Conservation (phyloP, 2,329 filamentous ascomycete genomes). For the Alternaria sp. region DNA sequence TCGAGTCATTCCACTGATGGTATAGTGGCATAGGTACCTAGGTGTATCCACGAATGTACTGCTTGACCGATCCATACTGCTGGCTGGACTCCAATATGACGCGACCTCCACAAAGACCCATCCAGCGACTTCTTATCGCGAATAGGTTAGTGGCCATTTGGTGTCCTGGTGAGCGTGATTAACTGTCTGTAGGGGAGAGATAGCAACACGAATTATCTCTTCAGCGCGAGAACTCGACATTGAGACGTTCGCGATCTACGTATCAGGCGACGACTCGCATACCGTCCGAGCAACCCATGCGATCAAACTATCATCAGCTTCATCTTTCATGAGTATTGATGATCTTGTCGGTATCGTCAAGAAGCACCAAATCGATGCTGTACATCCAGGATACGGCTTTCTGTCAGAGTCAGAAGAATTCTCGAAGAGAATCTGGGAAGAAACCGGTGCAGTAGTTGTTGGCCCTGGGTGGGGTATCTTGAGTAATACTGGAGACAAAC, state of each 20-base stretch:
- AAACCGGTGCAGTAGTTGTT: conserved; percentile 57
- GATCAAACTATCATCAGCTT: conserved; percentile 58
- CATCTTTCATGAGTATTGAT: conserved; percentile 61
- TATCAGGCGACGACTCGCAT: conserved; percentile 62
- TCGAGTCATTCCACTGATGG: neutral
- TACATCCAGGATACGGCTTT: conserved; percentile 70
- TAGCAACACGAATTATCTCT: conserved; percentile 66
- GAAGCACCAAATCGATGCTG: conserved; percentile 59
- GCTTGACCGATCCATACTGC: neutral
- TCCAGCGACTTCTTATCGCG: conserved; percentile 60
- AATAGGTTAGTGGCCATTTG: conserved; percentile 53
- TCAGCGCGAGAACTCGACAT: conserved; percentile 65
- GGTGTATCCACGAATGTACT: neutral
- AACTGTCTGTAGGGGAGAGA: conserved; percentile 61
- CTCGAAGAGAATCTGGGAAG: conserved; percentile 56
- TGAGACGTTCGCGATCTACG: conserved; percentile 64
- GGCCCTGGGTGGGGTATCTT: conserved; percentile 65
- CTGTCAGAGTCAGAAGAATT: conserved; percentile 63
- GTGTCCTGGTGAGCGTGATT: neutral
- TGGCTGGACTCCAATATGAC: conserved; percentile 18
- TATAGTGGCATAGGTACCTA: neutral
- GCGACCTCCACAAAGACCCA: conserved; percentile 41
- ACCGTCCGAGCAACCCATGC: conserved; percentile 59
- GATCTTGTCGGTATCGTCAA: conserved; percentile 56
- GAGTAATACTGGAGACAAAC: conserved; percentile 62